Conservation (phyloP, 306 rosid genomes). For the Sophora flavescens region DNA sequence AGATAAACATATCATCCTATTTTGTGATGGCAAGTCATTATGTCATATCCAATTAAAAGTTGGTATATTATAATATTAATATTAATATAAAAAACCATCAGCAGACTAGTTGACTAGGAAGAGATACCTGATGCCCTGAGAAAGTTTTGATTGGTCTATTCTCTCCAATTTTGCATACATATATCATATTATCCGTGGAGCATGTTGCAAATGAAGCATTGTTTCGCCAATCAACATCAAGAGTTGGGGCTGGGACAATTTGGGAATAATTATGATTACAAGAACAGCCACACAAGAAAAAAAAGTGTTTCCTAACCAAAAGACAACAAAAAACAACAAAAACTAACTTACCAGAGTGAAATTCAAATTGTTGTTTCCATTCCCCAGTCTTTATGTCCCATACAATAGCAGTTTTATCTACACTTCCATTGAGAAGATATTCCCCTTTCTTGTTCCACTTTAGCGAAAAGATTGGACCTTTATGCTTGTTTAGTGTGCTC, state of each 20-base stretch:
- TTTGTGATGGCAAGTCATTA: not conserved
- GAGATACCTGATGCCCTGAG: constrained; percentile 69
- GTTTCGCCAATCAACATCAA: constrained; percentile 78
- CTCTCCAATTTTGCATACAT: constrained; percentile 76
- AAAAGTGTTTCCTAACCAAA: constrained; percentile 6
- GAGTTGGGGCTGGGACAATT: constrained; percentile 66
- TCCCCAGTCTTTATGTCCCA: constrained; percentile 71
- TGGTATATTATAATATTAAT: constrained; percentile 2
- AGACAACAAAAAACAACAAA: not conserved
- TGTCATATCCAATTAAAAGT: constrained; percentile 1
- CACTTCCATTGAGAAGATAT: constrained; percentile 78
- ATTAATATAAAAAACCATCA: not conserved
- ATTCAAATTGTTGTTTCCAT: constrained; percentile 77
- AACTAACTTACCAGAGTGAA: constrained; percentile 62
- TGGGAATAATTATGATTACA: constrained; percentile 21
- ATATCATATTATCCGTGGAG: constrained; percentile 69
- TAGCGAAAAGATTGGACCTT: constrained; percentile 74
- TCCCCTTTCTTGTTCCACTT: constrained; percentile 81
- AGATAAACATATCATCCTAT: not conserved
- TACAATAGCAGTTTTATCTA: constrained; percentile 72
- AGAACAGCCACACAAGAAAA: not conserved
- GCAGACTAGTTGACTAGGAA: constrained; percentile 5
- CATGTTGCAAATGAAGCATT: constrained; percentile 71
- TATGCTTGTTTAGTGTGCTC: constrained; percentile 62
- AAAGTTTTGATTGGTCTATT: constrained; percentile 68